These are phyloP conservation scores for Trametes elegans DNA, from an alignment of 768 basidiomycete genomes.

Conservation along the genomic window DNA sequence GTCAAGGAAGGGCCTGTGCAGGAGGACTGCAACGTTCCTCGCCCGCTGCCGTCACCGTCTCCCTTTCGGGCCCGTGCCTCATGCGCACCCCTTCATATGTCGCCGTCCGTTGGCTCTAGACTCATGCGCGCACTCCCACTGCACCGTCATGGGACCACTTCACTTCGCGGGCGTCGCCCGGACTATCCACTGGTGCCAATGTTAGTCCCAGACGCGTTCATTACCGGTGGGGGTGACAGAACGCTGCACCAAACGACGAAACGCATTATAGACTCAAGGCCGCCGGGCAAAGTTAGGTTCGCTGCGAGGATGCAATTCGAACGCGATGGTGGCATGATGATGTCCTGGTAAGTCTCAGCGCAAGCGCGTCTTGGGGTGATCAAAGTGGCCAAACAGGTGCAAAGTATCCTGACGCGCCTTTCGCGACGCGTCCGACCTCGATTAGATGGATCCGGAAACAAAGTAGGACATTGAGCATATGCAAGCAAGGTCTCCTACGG, in stretches of 20 bases:
- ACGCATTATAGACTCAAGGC: too few species aligned
- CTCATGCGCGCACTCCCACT: background rate
- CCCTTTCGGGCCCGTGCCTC: conserved; percentile 1
- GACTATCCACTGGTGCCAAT: background rate
- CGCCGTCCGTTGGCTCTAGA: background rate
- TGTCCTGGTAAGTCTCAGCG: background rate
- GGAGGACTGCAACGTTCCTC: conserved; percentile 4
- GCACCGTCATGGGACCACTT: conserved; percentile 1
- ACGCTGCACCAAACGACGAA: too few species aligned
- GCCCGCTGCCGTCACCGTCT: conserved; percentile 7
- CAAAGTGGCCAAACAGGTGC: conserved; percentile 4
- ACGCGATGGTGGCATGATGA: background rate
- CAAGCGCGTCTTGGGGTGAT: background rate
- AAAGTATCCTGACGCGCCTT: conserved; percentile 16
- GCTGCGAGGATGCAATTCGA: too few species aligned
- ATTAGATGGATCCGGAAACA: too few species aligned
- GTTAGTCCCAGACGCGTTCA: background rate
- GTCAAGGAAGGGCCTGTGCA: conserved; percentile 5
- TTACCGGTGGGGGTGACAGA: too few species aligned
- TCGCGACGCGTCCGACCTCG: conserved; percentile 18
- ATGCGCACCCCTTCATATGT: background rate
- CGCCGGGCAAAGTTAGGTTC: too few species aligned
- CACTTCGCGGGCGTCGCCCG: background rate
- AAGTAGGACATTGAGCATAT: too few species aligned
- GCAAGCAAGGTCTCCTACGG: too few species aligned